These are phyloP conservation scores for Monilinia polystroma DNA, from an alignment of 2,329 filamentous ascomycete genomes.

Conservation along the genomic window DNA sequence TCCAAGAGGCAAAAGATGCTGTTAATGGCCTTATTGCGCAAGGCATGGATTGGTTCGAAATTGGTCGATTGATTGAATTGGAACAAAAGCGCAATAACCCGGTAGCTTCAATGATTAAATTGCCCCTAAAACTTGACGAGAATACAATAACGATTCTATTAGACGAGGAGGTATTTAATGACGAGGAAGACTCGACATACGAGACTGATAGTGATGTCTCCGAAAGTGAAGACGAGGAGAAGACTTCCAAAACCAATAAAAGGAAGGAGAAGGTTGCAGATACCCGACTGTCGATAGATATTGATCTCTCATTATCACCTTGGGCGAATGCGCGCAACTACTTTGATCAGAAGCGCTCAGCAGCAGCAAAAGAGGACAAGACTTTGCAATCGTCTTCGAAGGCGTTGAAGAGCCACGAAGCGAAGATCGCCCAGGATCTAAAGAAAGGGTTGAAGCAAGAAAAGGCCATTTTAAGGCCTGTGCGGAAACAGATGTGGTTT, in stretches of 20 bases:
- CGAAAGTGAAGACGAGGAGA: slow-evolving; percentile 56
- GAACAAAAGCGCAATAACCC: slow-evolving; percentile 80
- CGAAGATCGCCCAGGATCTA: slow-evolving; percentile 81
- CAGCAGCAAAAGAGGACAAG: slow-evolving; percentile 83
- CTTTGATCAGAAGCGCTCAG: slow-evolving; percentile 82
- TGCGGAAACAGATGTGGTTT: slow-evolving; percentile 87
- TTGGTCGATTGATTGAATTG: slow-evolving; percentile 81
- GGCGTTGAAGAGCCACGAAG: slow-evolving; percentile 85
- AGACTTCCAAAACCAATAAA: slow-evolving; percentile 37
- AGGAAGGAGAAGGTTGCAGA: slow-evolving; percentile 47
- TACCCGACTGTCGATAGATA: slow-evolving; percentile 70
- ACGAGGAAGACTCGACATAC: slow-evolving; percentile 52
- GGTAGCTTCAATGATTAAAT: slow-evolving; percentile 80
- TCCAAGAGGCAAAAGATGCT: slow-evolving; percentile 89
- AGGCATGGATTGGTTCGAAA: slow-evolving; percentile 97
- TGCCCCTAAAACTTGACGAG: slow-evolving; percentile 86
- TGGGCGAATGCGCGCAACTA: slow-evolving; percentile 92
- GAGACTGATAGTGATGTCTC: slow-evolving; percentile 66
- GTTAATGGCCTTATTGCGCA: slow-evolving; percentile 89
- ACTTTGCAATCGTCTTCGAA: slow-evolving; percentile 77
- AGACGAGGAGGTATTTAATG: slow-evolving; percentile 59
- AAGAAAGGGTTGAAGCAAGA: slow-evolving; percentile 89
- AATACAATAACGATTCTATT: slow-evolving; percentile 82
- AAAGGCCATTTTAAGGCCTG: slow-evolving; percentile 79
- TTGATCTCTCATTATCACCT: slow-evolving; percentile 77